Percentiles rank a stretch among this genome's conserved stretches.
These are phyloP conservation scores for Yarrowia sp. DNA, from an alignment of 805 yeast species.

Conservation along the genomic window DNA sequence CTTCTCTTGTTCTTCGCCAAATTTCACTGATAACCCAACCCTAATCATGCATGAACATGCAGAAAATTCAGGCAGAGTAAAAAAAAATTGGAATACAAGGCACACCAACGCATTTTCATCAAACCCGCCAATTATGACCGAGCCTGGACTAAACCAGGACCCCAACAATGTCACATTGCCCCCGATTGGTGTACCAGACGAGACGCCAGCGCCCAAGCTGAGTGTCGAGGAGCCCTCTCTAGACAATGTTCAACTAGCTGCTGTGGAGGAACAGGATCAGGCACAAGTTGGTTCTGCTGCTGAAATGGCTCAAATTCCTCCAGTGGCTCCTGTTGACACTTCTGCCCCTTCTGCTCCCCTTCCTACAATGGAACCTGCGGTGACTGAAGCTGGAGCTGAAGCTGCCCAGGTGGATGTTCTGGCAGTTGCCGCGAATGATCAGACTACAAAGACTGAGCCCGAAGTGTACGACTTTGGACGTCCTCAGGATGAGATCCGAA, in stretches of 20 bases:
- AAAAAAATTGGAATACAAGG: slow-evolving; percentile 1
- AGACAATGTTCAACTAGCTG: background rate
- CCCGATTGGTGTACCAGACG: background rate
- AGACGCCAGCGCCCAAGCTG: background rate
- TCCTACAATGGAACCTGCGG: background rate
- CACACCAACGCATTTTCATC: too few species aligned
- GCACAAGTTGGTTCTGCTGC: too few species aligned
- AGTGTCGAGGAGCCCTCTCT: background rate
- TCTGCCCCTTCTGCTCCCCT: background rate
- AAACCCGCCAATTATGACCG: background rate
- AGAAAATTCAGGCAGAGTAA: slow-evolving; percentile 15
- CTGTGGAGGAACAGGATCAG: background rate
- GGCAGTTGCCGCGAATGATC: slow-evolving; percentile 1
- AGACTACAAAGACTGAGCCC: background rate
- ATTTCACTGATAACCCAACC: slow-evolving; percentile 2
- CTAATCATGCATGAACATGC: slow-evolving; percentile 30
- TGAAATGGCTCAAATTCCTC: background rate
- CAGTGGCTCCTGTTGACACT: too few species aligned
- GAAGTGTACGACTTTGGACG: too few species aligned
- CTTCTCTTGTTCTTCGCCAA: background rate
- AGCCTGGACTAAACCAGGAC: background rate
- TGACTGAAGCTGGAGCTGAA: background rate
- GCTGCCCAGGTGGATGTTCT: slow-evolving; percentile 9
- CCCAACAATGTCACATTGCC: background rate
- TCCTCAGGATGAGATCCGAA: background rate